Percentiles rank a stretch among this genome's conserved stretches.
Evolutionary conservation across 2,329 filamentous ascomycete species (phyloP).

Genomic region (Alternaria panax): DNA sequence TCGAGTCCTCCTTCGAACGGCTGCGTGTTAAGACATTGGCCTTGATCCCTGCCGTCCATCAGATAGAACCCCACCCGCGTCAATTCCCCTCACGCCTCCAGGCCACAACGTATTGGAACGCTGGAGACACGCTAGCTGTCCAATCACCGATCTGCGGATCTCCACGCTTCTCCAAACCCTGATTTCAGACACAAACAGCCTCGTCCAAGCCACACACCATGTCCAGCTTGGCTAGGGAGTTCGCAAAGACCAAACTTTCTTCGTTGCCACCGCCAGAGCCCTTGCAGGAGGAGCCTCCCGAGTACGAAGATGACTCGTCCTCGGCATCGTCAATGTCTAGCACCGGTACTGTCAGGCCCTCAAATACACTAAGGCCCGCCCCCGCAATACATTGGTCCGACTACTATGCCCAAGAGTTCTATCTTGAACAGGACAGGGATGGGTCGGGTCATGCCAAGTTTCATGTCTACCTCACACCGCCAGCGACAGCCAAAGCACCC

Average conservation of each 20-base stretch:
- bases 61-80: constrained; percentile 12
- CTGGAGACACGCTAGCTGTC: constrained; percentile 7
- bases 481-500: constrained; percentile 70
- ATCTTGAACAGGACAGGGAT: constrained; percentile 61
- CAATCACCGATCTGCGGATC: constrained; percentile 17
- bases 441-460: constrained; percentile 64
- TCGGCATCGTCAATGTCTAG: constrained; percentile 86
- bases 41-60: constrained; percentile 21
- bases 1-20: not conserved
- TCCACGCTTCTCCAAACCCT: constrained; percentile 6
- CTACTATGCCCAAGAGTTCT: constrained; percentile 90
- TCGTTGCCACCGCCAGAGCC: constrained; percentile 65
- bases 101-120: constrained; percentile 12
- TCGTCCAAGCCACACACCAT: constrained; percentile 55
- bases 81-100: constrained; percentile 11
- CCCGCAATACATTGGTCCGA: constrained; percentile 80
- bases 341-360: constrained; percentile 88
- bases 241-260: constrained; percentile 76
- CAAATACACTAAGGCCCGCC: constrained; percentile 69
- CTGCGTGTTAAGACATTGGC: constrained; percentile 15
- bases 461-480: constrained; percentile 89
- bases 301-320: constrained; percentile 59
- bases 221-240: constrained; percentile 82
- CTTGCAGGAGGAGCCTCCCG: constrained; percentile 55
- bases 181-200: constrained; percentile 11